Base-by-base conservation (phyloP, 2,329 filamentous ascomycete genomes). In the Arthrobotrys entomopaga region DNA sequence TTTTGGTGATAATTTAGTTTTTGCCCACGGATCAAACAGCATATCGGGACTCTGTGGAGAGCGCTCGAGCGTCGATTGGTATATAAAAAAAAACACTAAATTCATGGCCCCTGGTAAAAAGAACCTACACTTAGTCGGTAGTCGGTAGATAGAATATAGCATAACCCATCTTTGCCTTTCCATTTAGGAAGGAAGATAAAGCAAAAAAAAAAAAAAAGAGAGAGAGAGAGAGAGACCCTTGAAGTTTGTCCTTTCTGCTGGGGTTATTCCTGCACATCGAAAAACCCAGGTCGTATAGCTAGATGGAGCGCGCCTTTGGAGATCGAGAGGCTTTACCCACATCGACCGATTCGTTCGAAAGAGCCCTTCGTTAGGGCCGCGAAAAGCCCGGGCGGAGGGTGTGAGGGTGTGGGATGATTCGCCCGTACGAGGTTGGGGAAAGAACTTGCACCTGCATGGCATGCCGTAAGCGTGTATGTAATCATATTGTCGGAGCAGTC, bases 391-490 rank as follows among this genome's bases (percentile, higher is more conserved):
- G 29, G 29, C 10, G 29, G 29, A 34, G 29, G 3, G 42, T 50
- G 46, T n/a, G 29, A 34, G 29, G 3, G 42, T 50, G 46, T n/a
- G 11, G 46, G 46, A 20, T n/a, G 19, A 50, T 22, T 46, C 42
- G 42, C 29, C 42, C 42, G 42, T 46, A 46, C 52, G 29, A 11
- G 29, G 2, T 34, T 34, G 2, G 29, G 29, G 10, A 29, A 34
- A 34, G 29, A 5, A 19, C 29, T 26, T 42, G 20, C 13, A 40
- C 42, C 11, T 19, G 19, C 34, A 34, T 13, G 57, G 66, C 67
- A 66, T 66, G 42, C 61, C 54, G 69, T 73, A 73, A 73, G 69
- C 69, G 69, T 65, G 69, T 65, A 65, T 65, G 69, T 73, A 73
- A 73, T 73, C 69, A 73, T 52, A 48, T 26, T 16, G 57, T 60